These are phyloP conservation scores for Berkeleyomyces rouxiae DNA, from an alignment of 2,329 filamentous ascomycete genomes.

Conservation along the genomic window DNA sequence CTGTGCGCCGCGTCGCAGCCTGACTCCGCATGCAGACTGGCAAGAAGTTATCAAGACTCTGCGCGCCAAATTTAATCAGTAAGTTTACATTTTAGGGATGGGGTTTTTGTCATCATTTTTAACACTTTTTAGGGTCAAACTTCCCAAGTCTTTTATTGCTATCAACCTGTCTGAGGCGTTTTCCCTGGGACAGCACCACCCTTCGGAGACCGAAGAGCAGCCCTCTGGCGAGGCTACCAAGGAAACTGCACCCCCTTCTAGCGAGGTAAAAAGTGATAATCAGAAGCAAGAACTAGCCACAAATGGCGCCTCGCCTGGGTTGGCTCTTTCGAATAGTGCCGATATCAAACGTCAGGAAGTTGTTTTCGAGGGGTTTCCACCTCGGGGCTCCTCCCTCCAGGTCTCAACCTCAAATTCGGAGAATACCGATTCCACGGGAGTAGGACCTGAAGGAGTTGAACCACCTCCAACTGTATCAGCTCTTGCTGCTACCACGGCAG, in stretches of 20 bases:
- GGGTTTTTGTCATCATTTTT: neutral
- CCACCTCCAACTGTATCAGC: neutral
- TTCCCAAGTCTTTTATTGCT: slow-evolving; percentile 48
- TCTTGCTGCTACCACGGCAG: neutral
- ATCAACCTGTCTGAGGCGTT: slow-evolving; percentile 49
- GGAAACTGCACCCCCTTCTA: neutral
- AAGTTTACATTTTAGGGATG: slow-evolving; percentile 24
- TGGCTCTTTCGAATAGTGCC: neutral
- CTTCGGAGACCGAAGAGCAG: slow-evolving; percentile 22
- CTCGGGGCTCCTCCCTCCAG: too few relatives aligned
- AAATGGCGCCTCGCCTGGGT: neutral
- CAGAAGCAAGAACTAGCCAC: neutral
- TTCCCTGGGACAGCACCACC: slow-evolving; percentile 38
- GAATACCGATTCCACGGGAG: neutral
- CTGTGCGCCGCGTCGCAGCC: slow-evolving; percentile 71
- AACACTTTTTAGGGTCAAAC: slow-evolving; percentile 35
- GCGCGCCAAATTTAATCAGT: slow-evolving; percentile 89
- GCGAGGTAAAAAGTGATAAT: neutral
- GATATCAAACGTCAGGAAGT: neutral
- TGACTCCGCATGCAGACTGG: slow-evolving; percentile 89
- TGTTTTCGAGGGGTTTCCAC: neutral
- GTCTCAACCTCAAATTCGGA: neutral
- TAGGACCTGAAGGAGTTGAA: neutral
- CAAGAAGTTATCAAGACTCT: slow-evolving; percentile 92
- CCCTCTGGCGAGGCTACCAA: neutral